Evolutionary conservation across 1,284 basidiomycete genomes (phyloP), one percentile per base, ranked within the genome.

Genomic region (Melampsora abietis-canadensis): DNA sequence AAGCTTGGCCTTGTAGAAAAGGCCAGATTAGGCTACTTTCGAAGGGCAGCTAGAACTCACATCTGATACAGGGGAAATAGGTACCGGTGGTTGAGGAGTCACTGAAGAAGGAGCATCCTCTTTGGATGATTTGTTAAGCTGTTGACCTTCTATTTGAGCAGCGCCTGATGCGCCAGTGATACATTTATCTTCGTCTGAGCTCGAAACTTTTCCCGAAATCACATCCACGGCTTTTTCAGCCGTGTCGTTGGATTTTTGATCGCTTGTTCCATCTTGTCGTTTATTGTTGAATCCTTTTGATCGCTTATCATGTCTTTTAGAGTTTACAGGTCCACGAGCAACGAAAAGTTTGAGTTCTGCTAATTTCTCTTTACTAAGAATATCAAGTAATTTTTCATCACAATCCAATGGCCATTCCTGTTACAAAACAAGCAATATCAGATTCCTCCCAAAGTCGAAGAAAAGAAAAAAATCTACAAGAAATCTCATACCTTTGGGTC

Each of bases 381-480:
- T 66, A 3, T 46, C 54, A 21, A 27, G 2, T 6, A 73, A 51
- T 60, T 57, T 65, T 14, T 54, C 70, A n/a, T 66, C 48, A 19
- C 44, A 61, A 30, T 57, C 37, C 21, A 21, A 19, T 24, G 70
- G 70, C 70, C 70, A 73, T 73, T 65, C 70, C 70, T 73, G 47
- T 17, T 10, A 21, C 14, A 44, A 44, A 44, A 10, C 40, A 44
- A 12, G 14, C 40, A 10, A 44, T 44, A 10, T 14, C 8, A 44
- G 12, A 44, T 44, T 14, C 40, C 2, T 15, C 8, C 3, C 40
- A 44, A 44, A 14, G 1, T 12, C 40, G 14, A 10, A 44, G 12
- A 3, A 44, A 44, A 44, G 14, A 44, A 44, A 44, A 44, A 0
- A 44, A 44, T 12, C 27, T 27, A 27, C 27, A 27, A 27, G 27